Evolutionary conservation across 108 stramenopile species (phyloP).

Genomic region (Nitzschia sp.): DNA sequence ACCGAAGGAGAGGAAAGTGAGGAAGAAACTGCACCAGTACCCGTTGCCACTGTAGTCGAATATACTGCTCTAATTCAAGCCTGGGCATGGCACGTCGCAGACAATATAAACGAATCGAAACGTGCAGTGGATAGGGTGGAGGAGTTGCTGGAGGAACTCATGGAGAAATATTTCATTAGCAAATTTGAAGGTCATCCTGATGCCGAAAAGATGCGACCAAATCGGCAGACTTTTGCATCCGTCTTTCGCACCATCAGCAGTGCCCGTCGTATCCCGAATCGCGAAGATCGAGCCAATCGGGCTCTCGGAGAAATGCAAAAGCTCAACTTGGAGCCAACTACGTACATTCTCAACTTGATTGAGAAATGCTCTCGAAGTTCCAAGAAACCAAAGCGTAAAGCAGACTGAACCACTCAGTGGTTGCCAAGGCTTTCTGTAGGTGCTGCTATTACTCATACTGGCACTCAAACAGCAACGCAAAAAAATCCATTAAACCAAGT

Average conservation of each 20-base stretch:
- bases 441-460: too few relatives aligned
- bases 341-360: slow-evolving; percentile 21
- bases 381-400: neutral
- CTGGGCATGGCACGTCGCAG: slow-evolving; percentile 23
- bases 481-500: too few relatives aligned
- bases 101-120: slow-evolving; percentile 12
- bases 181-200: neutral
- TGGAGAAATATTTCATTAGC: neutral
- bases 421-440: too few relatives aligned
- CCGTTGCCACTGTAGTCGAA: slow-evolving; percentile 31
- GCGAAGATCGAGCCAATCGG: slow-evolving; percentile 16
- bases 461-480: too few relatives aligned
- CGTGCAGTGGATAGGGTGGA: slow-evolving; percentile 27
- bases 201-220: slow-evolving; percentile 11
- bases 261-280: slow-evolving; percentile 26
- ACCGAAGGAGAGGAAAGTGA: neutral
- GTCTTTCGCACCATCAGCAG: slow-evolving; percentile 18
- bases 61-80: slow-evolving; percentile 35
- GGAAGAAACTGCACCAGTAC: neutral
- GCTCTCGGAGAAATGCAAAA: slow-evolving; percentile 18
- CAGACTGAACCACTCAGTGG: too few relatives aligned
- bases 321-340: slow-evolving; percentile 5
- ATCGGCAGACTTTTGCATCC: slow-evolving; percentile 28
- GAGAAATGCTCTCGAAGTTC: slow-evolving; percentile 2
- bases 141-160: slow-evolving; percentile 24